These are phyloP conservation scores for Epicoccum nigrum DNA, from an alignment of 2,329 filamentous ascomycete species.

Conservation along the genomic window DNA sequence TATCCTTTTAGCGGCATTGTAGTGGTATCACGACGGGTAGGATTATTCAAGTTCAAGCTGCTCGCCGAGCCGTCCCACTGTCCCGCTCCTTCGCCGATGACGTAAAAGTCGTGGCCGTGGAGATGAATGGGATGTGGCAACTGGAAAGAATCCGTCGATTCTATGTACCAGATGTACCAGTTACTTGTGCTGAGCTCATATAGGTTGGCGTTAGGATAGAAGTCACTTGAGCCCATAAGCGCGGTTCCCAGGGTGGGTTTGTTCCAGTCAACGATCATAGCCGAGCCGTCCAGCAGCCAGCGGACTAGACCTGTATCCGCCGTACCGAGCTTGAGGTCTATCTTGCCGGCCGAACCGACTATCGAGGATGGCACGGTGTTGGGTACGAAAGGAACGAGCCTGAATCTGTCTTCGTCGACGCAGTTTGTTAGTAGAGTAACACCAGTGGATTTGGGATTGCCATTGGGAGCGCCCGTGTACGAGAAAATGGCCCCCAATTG, in stretches of 20 bases:
- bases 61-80: slow-evolving; percentile 43
- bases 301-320: slow-evolving; percentile 50
- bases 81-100: slow-evolving; percentile 45
- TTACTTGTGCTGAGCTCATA: slow-evolving; percentile 32
- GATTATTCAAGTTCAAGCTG: slow-evolving; percentile 47
- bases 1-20: slow-evolving; percentile 49
- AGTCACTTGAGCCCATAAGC: slow-evolving; percentile 38
- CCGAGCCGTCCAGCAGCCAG: slow-evolving; percentile 51
- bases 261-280: slow-evolving; percentile 50
- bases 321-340: slow-evolving; percentile 34
- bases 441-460: slow-evolving; percentile 44
- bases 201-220: slow-evolving; percentile 37
- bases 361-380: slow-evolving; percentile 46
- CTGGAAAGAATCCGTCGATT: slow-evolving; percentile 42
- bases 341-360: slow-evolving; percentile 35
- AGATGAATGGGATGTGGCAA: slow-evolving; percentile 52
- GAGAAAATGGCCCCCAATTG: slow-evolving; percentile 48
- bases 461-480: slow-evolving; percentile 45
- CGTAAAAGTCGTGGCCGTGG: slow-evolving; percentile 53
- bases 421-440: slow-evolving; percentile 45
- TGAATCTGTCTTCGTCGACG: slow-evolving; percentile 44
- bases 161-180: slow-evolving; percentile 59
- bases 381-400: slow-evolving; percentile 49
- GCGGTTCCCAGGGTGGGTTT: slow-evolving; percentile 54
- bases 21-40: slow-evolving; percentile 48